phyloP scores from a whole-genome alignment of 345 rosid genomes.

The Linum lewisii region DNA sequence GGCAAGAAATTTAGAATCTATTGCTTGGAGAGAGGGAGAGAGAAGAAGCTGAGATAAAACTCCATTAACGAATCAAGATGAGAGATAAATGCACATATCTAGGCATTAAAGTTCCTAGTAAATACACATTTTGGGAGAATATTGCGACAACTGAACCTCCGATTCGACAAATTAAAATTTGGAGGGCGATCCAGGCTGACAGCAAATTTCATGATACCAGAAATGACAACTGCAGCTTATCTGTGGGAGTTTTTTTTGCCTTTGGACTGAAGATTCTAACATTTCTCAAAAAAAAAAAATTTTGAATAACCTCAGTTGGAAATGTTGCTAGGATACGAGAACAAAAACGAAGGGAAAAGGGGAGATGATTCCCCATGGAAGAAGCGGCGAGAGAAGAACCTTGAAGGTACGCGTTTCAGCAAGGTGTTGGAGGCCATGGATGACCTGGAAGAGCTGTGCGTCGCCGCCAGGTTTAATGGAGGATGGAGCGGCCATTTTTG shows the following conservation, averaged over 20 bases:
- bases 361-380: background rate
- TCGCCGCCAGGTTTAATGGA: constrained; percentile 18
- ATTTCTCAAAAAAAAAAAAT: background rate
- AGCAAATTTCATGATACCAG: too few species aligned
- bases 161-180: too few species aligned
- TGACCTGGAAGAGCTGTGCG: constrained; percentile 38
- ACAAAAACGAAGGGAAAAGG: background rate
- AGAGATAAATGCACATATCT: background rate
- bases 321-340: background rate
- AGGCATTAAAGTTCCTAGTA: too few species aligned
- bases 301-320: background rate
- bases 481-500: constrained; percentile 10
- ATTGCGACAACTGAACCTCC: background rate
- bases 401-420: constrained; percentile 71
- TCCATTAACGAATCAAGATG: background rate
- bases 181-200: too few species aligned
- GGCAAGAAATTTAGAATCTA: background rate
- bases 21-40: background rate
- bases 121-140: background rate
- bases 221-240: too few species aligned
- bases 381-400: constrained; percentile 22
- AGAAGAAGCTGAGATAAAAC: background rate
- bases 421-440: constrained; percentile 52
- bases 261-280: background rate
- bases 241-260: background rate